Percentiles rank a stretch among this genome's conserved stretches.
phyloP scores from a whole-genome alignment of 2,329 filamentous ascomycete genomes.

The Fusarium sp. region DNA sequence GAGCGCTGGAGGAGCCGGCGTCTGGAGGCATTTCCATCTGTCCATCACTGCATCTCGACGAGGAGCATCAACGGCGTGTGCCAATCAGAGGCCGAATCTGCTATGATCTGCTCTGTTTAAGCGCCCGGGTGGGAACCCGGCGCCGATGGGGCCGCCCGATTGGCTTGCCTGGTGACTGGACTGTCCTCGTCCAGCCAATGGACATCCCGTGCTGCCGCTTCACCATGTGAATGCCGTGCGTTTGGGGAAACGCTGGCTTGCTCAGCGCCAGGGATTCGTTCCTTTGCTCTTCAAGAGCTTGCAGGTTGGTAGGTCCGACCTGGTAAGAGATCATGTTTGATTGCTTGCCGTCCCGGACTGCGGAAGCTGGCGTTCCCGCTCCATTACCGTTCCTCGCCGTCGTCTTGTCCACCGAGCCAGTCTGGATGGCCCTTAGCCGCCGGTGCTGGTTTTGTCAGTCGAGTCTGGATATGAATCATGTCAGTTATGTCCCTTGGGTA shows the following conservation, averaged over 20 bases:
- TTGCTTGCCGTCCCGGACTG: not conserved
- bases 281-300: conserved; percentile 20
- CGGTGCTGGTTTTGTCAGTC: conserved; percentile 18
- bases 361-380: not conserved
- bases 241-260: conserved; percentile 7
- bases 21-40: conserved; percentile 31
- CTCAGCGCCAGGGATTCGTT: conserved; percentile 20
- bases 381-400: conserved; percentile 1
- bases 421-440: conserved; percentile 33
- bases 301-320: conserved; percentile 26
- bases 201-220: conserved; percentile 12
- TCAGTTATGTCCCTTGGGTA: conserved; percentile 9
- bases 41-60: conserved; percentile 28
- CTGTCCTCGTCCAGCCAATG: conserved; percentile 40
- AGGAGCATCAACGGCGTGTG: conserved; percentile 6
- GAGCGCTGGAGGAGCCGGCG: conserved; percentile 33
- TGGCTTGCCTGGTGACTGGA: conserved; percentile 37
- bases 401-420: conserved; percentile 16
- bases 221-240: conserved; percentile 23
- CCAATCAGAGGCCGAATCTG: conserved; percentile 44
- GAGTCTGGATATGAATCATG: conserved; percentile 28
- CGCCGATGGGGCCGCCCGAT: conserved; percentile 35
- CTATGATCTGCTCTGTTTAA: conserved; percentile 40
- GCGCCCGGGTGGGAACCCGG: conserved; percentile 44
- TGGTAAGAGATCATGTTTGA: conserved; percentile 16